Conservation (phyloP, 345 rosid species). For the Linum lewisii region DNA sequence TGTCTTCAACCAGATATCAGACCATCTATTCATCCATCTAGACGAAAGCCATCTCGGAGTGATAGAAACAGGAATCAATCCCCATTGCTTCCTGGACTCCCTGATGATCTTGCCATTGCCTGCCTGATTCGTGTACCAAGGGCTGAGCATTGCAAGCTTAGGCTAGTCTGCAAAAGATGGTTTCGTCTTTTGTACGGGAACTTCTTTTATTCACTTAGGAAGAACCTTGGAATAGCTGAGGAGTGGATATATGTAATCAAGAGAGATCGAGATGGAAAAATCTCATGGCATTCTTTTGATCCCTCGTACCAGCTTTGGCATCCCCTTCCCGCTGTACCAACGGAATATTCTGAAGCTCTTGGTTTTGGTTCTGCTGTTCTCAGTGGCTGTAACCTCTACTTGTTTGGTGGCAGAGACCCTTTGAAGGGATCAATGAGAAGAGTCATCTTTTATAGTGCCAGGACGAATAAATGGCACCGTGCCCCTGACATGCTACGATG, state of each 20-base stretch:
- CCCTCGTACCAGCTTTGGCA: conserved; percentile 71
- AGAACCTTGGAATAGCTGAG: conserved; percentile 56
- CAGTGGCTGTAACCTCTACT: conserved; percentile 67
- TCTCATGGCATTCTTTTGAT: conserved; percentile 79
- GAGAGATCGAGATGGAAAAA: conserved; percentile 61
- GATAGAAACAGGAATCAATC: conserved; percentile 54
- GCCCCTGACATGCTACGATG: conserved; percentile 77
- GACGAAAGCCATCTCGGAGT: conserved; percentile 42
- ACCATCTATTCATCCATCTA: conserved; percentile 63
- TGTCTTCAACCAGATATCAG: conserved; percentile 70
- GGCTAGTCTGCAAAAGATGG: conserved; percentile 74
- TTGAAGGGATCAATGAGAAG: conserved; percentile 67
- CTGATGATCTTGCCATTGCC: conserved; percentile 79
- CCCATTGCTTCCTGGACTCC: conserved; percentile 68
- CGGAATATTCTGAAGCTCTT: conserved; percentile 62
- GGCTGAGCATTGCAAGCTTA: conserved; percentile 58
- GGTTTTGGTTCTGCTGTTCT: conserved; percentile 78
- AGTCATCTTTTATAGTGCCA: conserved; percentile 57
- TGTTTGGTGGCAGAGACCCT: conserved; percentile 75
- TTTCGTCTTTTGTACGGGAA: conserved; percentile 53
- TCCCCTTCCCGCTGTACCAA: conserved; percentile 66
- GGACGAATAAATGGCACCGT: conserved; percentile 73
- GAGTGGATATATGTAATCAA: conserved; percentile 71
- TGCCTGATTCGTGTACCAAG: conserved; percentile 64
- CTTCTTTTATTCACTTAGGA: conserved; percentile 59